These are phyloP conservation scores for Solanum medicagineum DNA, from an alignment of 257 asterid species.

Conservation along the genomic window DNA sequence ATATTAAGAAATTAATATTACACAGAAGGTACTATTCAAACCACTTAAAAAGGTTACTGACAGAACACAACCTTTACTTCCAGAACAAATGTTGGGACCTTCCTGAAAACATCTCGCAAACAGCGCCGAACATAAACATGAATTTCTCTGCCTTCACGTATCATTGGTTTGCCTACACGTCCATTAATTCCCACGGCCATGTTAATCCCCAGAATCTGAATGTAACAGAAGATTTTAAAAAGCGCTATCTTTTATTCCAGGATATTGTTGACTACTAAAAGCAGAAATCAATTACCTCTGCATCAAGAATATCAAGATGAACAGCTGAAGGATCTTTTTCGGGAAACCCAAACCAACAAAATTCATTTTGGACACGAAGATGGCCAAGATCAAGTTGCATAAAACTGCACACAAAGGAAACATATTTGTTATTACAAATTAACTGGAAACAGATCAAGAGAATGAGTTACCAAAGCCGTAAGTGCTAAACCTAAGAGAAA, in stretches of 20 bases:
- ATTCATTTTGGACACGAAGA: constrained; percentile 62
- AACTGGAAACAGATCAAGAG: not conserved
- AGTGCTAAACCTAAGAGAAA: not conserved
- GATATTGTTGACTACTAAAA: not conserved
- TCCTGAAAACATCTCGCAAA: constrained; percentile 88
- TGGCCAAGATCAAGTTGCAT: constrained; percentile 99
- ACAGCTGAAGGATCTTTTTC: constrained; percentile 89
- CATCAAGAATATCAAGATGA: constrained; percentile 94
- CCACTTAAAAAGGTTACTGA: not conserved
- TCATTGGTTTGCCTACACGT: constrained; percentile 76
- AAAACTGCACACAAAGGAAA: constrained; percentile 46
- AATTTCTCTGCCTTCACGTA: constrained; percentile 85
- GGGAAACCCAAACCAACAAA: constrained; percentile 83
- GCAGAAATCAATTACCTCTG: constrained; percentile 48
- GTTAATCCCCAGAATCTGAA: constrained; percentile 85
- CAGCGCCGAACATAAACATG: constrained; percentile 85
- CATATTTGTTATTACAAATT: not conserved
- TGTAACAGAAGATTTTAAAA: constrained; percentile 10
- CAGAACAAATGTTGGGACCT: constrained; percentile 78
- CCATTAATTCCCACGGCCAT: constrained; percentile 87
- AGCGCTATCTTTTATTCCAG: not conserved
- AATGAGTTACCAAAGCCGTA: not conserved
- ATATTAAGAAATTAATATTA: not conserved
- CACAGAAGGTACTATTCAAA: constrained; percentile 3
- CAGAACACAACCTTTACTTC: constrained; percentile 64